Base-by-base conservation (phyloP, 2,329 filamentous ascomycete species). In the Clarireedia monteithiana region DNA sequence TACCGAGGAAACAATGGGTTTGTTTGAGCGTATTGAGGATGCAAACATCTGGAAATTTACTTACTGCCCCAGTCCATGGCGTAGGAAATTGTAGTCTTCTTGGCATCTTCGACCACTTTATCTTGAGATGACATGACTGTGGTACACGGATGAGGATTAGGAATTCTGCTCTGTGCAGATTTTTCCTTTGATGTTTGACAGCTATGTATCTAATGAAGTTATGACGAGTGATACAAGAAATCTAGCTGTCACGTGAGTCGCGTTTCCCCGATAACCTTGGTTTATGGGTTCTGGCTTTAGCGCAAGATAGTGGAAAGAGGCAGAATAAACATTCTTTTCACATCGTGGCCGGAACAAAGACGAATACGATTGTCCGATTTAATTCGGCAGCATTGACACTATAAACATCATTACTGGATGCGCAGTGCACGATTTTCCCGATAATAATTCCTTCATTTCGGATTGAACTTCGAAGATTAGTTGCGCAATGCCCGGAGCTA, bases 21-120 rank as follows among this genome's bases (percentile, higher is more conserved):
- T 7, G 3, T 36, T 24, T 42, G 12, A 9, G 27, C 3, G 24
- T 4, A 34, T 40, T 9, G 46, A 38, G 14, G n/a, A 9, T 47
- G 6, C 14, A 14, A 24, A n/a, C 4, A 36, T 20, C 20, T 42
- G 39, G 17, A 15, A 15, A 24, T 38, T 14, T 38, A 74, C 73
- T 61, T 72, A 80, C 77, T 74, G 67, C 77, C 77, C 76, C 76
- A 79, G 62, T 73, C 73, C 60, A 72, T 73, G 40, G 75, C 72
- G 57, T 73, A 75, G 56, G 73, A 72, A 50, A 78, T 66, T 34
- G 70, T 61, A 45, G 72, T 71, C 59, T 70, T 67, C 66, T 74
- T 71, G 48, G 67, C 69, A 47, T 66, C 55, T 58, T 64, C 39
- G 23, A 58, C 58, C 46, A 55, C 53, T 53, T 62, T 57, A 17